Evolutionary conservation across 306 rosid species (phyloP), one percentile per base, ranked within the genome.

Genomic region (Herpetospermum pedunculosum): DNA sequence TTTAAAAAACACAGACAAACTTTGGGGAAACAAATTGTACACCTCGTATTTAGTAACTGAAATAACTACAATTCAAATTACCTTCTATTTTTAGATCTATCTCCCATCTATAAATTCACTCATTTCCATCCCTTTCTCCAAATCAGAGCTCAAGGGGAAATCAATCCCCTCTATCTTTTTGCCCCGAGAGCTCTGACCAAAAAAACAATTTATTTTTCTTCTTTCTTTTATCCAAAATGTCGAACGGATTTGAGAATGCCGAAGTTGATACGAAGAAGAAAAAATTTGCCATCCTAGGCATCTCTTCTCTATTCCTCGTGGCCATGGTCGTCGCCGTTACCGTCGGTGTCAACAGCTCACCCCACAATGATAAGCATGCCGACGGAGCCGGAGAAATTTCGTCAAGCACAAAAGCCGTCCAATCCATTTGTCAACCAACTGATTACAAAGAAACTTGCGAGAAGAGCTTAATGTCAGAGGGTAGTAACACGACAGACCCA

Each of bases 301-400:
- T 80, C 47, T 86, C 86, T 16, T 70, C 83, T 8, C 21, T 84
- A 38, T 75, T 86, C 65, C 70, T 86, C 30, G 82, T 86, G 30
- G 88, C 88, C 10, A 81, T 86, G 90, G 85, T 83, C 5, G 90
- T 82, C 8, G 90, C 86, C 8, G 88, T 80, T 5, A 82, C 90
- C 1, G 86, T 84, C 12, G 86, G 88, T 13, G 80, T 81, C n/a
- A n/a, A n/a, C n/a, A n/a, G n/a, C 35, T 4, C 53, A 4, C 32
- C 34, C 0, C 7, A 41, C 1, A 6, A 1, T 1, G 49, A n/a
- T n/a, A n/a, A 10, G 2, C 2, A 46, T 3, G 64, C 12, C 1
- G 25, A 26, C 0, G n/a, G n/a, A n/a, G n/a, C n/a, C n/a, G 8
- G 16, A 28, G 11, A 21, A 23, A 18, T 75, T 46, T 25, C 68